Evolutionary conservation across 2,329 filamentous ascomycete genomes (phyloP).

Genomic region (Nannizzia gypsea): DNA sequence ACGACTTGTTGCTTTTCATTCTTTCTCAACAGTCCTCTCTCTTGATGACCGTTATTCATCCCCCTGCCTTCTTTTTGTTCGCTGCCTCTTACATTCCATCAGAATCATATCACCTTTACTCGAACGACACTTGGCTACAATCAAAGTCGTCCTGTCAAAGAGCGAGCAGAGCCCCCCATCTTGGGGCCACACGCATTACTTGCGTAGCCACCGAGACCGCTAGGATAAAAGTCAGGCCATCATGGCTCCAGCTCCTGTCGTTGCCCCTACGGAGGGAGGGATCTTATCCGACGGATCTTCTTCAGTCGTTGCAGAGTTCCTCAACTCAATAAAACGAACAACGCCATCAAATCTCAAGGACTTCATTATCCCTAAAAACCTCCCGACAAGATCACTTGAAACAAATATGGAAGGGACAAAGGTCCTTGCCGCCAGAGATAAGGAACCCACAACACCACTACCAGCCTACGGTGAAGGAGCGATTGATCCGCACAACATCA

Average conservation of each 20-base stretch:
- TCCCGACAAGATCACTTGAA: neutral
- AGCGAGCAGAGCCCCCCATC: neutral
- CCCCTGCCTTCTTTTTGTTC: neutral
- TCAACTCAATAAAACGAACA: neutral
- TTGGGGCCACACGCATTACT: neutral
- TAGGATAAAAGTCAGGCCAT: neutral
- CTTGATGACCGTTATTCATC: neutral
- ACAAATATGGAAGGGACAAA: conserved; percentile 20
- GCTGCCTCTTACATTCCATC: neutral
- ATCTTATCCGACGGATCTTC: neutral
- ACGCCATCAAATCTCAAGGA: neutral
- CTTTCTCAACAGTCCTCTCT: neutral
- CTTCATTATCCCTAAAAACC: neutral
- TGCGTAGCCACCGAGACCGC: neutral
- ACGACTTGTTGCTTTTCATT: neutral
- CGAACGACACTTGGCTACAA: too few relatives aligned
- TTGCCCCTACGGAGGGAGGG: neutral
- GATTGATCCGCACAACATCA: conserved; percentile 32
- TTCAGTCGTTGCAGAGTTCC: neutral
- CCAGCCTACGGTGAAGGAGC: conserved; percentile 24
- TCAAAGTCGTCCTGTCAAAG: too few relatives aligned
- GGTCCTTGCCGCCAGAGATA: conserved; percentile 20
- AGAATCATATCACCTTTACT: too few relatives aligned
- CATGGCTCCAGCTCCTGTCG: neutral
- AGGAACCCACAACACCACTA: conserved; percentile 16